phyloP scores from a whole-genome alignment of 169 alveolate genomes.

The Eimeria zaria region DNA sequence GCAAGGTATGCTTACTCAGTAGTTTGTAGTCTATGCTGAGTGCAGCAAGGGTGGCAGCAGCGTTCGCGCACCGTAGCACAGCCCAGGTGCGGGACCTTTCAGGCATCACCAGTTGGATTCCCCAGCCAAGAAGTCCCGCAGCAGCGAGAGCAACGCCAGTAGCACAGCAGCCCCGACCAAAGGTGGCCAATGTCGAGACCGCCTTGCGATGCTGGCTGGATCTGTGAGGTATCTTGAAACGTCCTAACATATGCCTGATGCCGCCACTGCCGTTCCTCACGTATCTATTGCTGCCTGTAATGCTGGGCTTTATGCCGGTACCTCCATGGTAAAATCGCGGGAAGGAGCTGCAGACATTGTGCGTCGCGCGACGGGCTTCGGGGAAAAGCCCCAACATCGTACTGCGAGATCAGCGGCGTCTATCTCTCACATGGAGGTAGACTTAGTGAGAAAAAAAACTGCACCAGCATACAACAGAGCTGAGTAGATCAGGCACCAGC shows the following conservation, averaged over 20 bases:
- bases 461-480: conserved; percentile 11
- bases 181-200: background rate
- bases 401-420: background rate
- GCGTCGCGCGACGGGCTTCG: background rate
- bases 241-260: background rate
- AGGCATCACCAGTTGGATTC: conserved; percentile 32
- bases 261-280: background rate
- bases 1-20: conserved; percentile 32
- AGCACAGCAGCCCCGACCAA: conserved; percentile 32
- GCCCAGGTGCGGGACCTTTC: conserved; percentile 72
- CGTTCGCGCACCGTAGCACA: conserved; percentile 63
- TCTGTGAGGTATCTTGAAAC: conserved; percentile 31
- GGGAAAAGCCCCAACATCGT: conserved; percentile 19
- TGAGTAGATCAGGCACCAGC: background rate
- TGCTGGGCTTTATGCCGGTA: background rate
- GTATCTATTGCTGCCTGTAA: background rate
- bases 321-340: background rate
- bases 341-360: background rate
- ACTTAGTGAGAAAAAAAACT: background rate
- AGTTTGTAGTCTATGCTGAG: conserved; percentile 79
- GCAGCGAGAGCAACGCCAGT: conserved; percentile 26
- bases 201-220: background rate
- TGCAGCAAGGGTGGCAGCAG: conserved; percentile 63
- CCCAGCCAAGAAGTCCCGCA: conserved; percentile 50
- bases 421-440: background rate